Percentiles rank a stretch among this genome's conserved stretches.
Conservation (phyloP, 495 filamentous ascomycete species). For the Aspergillus baeticus region DNA sequence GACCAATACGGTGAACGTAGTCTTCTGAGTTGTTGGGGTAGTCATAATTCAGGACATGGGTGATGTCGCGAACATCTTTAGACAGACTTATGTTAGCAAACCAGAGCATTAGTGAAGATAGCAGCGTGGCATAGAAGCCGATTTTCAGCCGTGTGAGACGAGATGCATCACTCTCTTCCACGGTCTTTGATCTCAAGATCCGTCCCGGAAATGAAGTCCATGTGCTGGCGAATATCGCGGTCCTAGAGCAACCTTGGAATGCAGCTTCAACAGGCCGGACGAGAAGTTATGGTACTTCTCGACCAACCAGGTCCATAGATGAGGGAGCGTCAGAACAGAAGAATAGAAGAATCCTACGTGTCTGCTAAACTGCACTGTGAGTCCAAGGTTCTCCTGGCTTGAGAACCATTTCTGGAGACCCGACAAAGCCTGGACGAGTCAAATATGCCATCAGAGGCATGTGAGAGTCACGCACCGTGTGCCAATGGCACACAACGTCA, state of each 20-base stretch:
- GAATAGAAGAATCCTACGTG: conserved; percentile 42
- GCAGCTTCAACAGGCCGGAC: conserved; percentile 68
- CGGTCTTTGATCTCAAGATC: conserved; percentile 61
- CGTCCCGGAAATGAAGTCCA: conserved; percentile 44
- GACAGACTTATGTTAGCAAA: conserved; percentile 72
- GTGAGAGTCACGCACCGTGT: conserved; percentile 86
- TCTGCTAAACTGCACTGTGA: conserved; percentile 73
- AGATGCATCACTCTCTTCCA: conserved; percentile 69
- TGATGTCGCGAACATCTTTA: conserved; percentile 99
- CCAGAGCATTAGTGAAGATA: conserved; percentile 43
- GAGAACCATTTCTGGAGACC: conserved; percentile 72
- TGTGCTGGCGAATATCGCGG: conserved; percentile 63
- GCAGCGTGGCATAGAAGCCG: conserved; percentile 52
- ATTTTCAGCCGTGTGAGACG: conserved; percentile 62
- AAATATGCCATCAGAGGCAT: conserved; percentile 64
- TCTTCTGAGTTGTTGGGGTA: conserved; percentile 99
- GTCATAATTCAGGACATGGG: conserved; percentile 99
- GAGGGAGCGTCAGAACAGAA: conserved; percentile 62
- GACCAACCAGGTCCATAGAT: conserved; percentile 71
- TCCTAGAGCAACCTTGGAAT: conserved; percentile 69
- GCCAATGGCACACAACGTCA: conserved; percentile 67
- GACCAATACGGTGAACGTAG: conserved; percentile 95
- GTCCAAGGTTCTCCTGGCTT: conserved; percentile 80
- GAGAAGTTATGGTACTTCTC: conserved; percentile 70
- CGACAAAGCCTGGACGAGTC: conserved; percentile 79